A percentile compares a stretch with the other conserved stretches of the same genome.
phyloP scores from a whole-genome alignment of 768 basidiomycete genomes.

The Russula lepida region DNA sequence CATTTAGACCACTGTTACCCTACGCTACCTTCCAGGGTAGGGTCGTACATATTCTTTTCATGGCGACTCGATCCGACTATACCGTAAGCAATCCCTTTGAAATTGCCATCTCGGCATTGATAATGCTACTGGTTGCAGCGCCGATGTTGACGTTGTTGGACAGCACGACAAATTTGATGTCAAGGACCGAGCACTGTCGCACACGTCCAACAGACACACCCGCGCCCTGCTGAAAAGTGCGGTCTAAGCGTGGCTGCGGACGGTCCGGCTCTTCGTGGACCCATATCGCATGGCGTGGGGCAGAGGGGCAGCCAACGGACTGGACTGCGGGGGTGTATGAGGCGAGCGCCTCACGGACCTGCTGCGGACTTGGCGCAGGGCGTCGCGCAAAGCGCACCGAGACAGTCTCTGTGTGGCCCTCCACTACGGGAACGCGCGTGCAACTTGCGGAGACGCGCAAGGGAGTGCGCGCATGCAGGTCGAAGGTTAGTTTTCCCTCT shows the following conservation, averaged over 20 bases:
- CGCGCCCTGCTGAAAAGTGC: slow-evolving; percentile 84
- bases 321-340: slow-evolving; percentile 73
- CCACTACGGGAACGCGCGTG: slow-evolving; percentile 92
- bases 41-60: neutral
- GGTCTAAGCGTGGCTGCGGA: slow-evolving; percentile 89
- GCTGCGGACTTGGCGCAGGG: slow-evolving; percentile 79
- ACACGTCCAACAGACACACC: slow-evolving; percentile 88
- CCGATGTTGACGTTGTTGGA: slow-evolving; percentile 93
- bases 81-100: slow-evolving; percentile 48
- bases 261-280: slow-evolving; percentile 92
- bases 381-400: slow-evolving; percentile 73
- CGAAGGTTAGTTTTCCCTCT: slow-evolving; percentile 52
- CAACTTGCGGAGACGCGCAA: slow-evolving; percentile 89
- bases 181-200: slow-evolving; percentile 83
- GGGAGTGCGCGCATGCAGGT: slow-evolving; percentile 73
- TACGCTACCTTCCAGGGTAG: no score
- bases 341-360: slow-evolving; percentile 73
- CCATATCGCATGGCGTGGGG: slow-evolving; percentile 74
- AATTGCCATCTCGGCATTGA: slow-evolving; percentile 95
- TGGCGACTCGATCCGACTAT: slow-evolving; percentile 28
- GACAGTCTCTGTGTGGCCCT: slow-evolving; percentile 89
- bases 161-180: slow-evolving; percentile 92
- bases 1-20: neutral
- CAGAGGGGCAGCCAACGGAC: slow-evolving; percentile 68
- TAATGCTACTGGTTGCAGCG: slow-evolving; percentile 93